Base-by-base conservation (phyloP, 2,329 filamentous ascomycete species). In the Colletotrichum sp. region DNA sequence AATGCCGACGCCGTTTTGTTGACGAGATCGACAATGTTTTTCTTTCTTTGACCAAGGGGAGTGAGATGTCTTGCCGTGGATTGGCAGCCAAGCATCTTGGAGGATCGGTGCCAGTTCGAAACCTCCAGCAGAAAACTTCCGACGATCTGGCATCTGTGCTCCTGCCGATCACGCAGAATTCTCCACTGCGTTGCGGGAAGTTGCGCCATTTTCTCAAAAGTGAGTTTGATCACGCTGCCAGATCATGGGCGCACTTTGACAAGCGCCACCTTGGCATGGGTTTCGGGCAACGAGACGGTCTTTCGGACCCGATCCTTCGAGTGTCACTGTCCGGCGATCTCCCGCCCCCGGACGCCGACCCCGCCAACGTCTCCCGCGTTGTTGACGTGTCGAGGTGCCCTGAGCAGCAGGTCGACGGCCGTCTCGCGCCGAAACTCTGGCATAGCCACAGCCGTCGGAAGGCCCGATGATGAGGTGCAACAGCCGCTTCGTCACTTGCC, bases 211-310 rank as follows among this genome's bases (percentile, higher is more conserved):
- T 69, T 55, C 21, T 30, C 26, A 13, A 21, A 36, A 28, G 57
- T 52, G 59, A 52, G 74, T 69, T 74, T 69, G 74, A 32, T 63
- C 70, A 69, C 60, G 74, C 26, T 59, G 30, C 24, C 18, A 39
- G 63, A 59, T 72, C 63, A 68, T 44, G 63, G 73, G 69, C 69
- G 63, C 13, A 59, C 26, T 62, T 65, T 76, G 64, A 76, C 74
- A 74, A 36, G 57, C 30, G 59, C 59, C 64, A 69, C 32, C 70
- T 65, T 60, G 74, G 70, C 70, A n/a, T 60, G 12, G 10, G 39
- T 55, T 34, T 73, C 71, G 71, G 71, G 30, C 39, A 72, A 21
- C 12, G 59, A 36, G 12, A 36, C 5, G 21, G n/a, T 12, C 34
- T 15, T 64, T 73, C 57, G 71, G 64, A 52, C 70, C 71, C 74